Evolutionary conservation across 2,329 filamentous ascomycete genomes (phyloP).

Genomic region (Diaporthe ampelina): DNA sequence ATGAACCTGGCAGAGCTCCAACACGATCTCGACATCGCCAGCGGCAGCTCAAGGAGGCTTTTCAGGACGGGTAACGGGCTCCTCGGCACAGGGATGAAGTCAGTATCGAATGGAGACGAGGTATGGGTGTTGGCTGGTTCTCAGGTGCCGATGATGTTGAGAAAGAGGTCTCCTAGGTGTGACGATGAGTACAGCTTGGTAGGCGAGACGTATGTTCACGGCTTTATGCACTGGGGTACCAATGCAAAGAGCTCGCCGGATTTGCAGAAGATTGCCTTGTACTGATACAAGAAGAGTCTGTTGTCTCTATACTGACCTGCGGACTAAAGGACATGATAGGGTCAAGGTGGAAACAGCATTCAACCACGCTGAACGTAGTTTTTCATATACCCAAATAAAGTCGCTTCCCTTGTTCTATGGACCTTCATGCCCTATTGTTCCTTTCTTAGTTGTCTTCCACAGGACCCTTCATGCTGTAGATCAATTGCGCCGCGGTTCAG

Average conservation of each 20-base stretch:
- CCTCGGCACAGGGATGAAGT: constrained; percentile 36
- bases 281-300: not conserved
- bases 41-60: constrained; percentile 31
- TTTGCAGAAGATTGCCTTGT: not conserved
- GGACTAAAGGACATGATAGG: no score
- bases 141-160: constrained; percentile 27
- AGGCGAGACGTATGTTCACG: constrained; percentile 39
- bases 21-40: constrained; percentile 39
- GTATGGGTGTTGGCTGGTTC: constrained; percentile 36
- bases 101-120: constrained; percentile 27
- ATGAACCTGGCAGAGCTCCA: constrained; percentile 39
- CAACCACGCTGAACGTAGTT: not conserved
- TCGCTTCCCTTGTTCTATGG: not conserved
- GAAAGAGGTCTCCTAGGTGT: not conserved
- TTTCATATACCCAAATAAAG: no score
- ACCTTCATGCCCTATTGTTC: no score
- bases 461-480: not conserved
- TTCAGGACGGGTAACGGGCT: constrained; percentile 31
- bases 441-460: not conserved
- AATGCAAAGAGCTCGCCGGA: not conserved
- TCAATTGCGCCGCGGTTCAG: not conserved
- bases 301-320: no score
- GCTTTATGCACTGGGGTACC: constrained; percentile 28
- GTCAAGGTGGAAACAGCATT: not conserved
- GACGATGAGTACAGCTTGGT: not conserved